Conservation (phyloP, 306 rosid genomes). For the Begonia masoniana region DNA sequence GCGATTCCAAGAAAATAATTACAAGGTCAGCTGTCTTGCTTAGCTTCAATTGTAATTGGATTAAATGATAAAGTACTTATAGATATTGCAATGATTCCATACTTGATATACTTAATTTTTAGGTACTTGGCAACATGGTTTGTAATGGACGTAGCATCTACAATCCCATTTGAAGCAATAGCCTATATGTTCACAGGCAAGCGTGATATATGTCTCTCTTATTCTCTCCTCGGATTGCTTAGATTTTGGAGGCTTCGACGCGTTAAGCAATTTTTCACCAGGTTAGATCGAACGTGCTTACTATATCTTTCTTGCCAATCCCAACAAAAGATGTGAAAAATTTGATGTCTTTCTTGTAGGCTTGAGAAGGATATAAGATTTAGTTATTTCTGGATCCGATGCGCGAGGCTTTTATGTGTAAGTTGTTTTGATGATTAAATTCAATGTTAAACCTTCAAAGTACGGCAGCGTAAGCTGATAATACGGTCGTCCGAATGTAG, state of each 20-base stretch:
- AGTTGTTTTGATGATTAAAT: constrained; percentile 12
- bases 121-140: constrained; percentile 93
- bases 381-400: constrained; percentile 73
- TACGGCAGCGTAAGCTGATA: too few species aligned
- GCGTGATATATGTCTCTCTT: constrained; percentile 32
- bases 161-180: constrained; percentile 56
- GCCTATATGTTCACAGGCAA: constrained; percentile 45
- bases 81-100: too few species aligned
- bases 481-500: constrained; percentile 14
- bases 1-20: constrained; percentile 48
- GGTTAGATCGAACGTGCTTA: constrained; percentile 22
- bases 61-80: too few species aligned
- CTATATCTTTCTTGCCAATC: too few species aligned
- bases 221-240: constrained; percentile 55
- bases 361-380: constrained; percentile 96
- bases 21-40: constrained; percentile 29
- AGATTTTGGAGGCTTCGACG: constrained; percentile 80
- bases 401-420: constrained; percentile 71
- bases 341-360: constrained; percentile 17
- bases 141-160: constrained; percentile 82
- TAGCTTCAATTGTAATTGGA: too few species aligned
- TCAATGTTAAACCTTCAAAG: too few species aligned
- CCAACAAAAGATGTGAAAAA: not conserved
- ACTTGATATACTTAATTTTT: too few species aligned
- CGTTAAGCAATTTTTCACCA: constrained; percentile 69